phyloP scores from a whole-genome alignment of 306 rosid species.

The Erythrophleum fordii region DNA sequence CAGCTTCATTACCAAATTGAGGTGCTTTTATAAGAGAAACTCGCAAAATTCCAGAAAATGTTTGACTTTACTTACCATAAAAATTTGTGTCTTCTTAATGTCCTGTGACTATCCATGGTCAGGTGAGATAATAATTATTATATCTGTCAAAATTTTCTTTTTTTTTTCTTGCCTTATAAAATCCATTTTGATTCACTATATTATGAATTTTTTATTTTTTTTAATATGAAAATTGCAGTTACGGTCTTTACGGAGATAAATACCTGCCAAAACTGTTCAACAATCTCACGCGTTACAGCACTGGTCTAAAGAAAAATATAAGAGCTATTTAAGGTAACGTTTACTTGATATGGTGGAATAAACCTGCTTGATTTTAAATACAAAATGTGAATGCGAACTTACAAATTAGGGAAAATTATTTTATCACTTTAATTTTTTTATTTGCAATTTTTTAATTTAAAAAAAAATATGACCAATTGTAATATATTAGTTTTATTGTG shows the following conservation, averaged over 20 bases:
- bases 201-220: neutral
- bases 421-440: neutral
- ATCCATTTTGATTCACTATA: neutral
- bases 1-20: neutral
- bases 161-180: neutral
- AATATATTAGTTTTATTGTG: too few relatives aligned
- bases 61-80: neutral
- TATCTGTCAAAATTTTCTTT: too few relatives aligned
- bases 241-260: neutral
- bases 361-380: neutral
- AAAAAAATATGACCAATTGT: neutral
- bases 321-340: neutral
- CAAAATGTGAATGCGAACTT: too few relatives aligned
- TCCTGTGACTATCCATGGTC: too few relatives aligned
- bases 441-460: neutral
- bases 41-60: neutral
- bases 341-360: neutral
- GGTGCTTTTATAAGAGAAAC: neutral
- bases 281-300: neutral
- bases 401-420: too few relatives aligned
- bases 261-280: neutral
- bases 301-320: neutral
- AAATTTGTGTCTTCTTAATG: neutral
- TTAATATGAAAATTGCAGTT: neutral
- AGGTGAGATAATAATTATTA: too few relatives aligned